Evolutionary conservation across 768 basidiomycete genomes (phyloP).

Genomic region (Suillus decipiens): DNA sequence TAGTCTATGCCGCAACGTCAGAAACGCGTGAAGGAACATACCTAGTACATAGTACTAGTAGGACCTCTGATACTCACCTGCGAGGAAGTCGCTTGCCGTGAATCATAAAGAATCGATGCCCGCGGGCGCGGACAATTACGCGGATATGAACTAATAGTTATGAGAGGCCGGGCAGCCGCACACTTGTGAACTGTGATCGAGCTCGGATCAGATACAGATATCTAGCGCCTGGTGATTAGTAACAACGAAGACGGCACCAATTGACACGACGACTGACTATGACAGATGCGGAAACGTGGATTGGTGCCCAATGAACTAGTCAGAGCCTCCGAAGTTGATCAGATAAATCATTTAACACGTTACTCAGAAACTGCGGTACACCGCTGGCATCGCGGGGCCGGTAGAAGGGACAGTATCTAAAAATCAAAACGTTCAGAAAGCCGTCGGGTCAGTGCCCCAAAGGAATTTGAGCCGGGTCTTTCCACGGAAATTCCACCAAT

Average conservation of each 20-base stretch:
- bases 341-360: slow-evolving; percentile 6
- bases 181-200: slow-evolving; percentile 5
- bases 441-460: not conserved
- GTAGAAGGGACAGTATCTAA: not conserved
- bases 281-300: slow-evolving; percentile 2
- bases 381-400: slow-evolving; percentile 6
- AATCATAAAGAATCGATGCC: slow-evolving; percentile 22
- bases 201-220: slow-evolving; percentile 6
- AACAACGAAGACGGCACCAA: slow-evolving; percentile 2
- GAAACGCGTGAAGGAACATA: slow-evolving; percentile 22
- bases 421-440: slow-evolving; percentile 2
- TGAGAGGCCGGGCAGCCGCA: slow-evolving; percentile 7
- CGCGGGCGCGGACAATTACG: slow-evolving; percentile 27
- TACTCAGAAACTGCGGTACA: slow-evolving; percentile 1
- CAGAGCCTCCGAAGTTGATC: not conserved
- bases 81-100: slow-evolving; percentile 28
- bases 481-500: slow-evolving; percentile 3
- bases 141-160: slow-evolving; percentile 33
- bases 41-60: slow-evolving; percentile 22
- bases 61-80: slow-evolving; percentile 23
- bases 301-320: slow-evolving; percentile 2
- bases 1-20: slow-evolving; percentile 17
- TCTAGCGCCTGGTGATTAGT: not conserved
- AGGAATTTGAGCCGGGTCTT: not conserved
- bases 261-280: not conserved